Evolutionary conservation across 306 rosid species (phyloP).

Genomic region (Prunus mira): DNA sequence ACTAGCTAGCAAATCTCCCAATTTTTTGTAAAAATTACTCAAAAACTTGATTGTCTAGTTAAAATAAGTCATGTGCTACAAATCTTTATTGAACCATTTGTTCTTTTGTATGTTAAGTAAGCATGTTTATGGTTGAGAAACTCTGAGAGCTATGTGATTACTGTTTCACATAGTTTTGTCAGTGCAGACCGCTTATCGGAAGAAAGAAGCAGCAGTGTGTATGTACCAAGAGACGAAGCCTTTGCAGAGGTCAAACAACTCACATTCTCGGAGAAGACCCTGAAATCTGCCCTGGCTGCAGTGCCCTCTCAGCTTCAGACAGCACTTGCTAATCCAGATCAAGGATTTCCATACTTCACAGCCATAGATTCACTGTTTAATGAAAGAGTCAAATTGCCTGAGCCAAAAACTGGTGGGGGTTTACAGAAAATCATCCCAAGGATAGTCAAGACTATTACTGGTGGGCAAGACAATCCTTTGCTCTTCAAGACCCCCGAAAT

Average conservation of each 20-base stretch:
- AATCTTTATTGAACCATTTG: too few species aligned
- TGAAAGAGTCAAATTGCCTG: slow-evolving; percentile 25
- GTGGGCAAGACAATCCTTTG: slow-evolving; percentile 17
- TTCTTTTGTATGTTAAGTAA: too few species aligned
- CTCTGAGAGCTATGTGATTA: too few species aligned
- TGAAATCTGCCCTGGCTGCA: slow-evolving; percentile 22
- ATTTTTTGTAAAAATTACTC: too few species aligned
- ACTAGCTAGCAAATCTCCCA: too few species aligned
- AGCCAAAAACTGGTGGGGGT: slow-evolving; percentile 2
- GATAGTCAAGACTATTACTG: slow-evolving; percentile 26
- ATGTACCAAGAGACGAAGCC: slow-evolving; percentile 47
- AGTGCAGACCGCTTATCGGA: too few species aligned
- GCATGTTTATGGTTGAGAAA: too few species aligned
- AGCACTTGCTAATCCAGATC: slow-evolving; percentile 8
- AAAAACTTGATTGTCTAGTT: too few species aligned
- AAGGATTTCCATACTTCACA: slow-evolving; percentile 37
- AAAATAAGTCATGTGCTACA: background rate
- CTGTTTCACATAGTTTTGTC: too few species aligned
- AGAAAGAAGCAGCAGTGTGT: background rate
- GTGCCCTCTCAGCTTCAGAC: slow-evolving; percentile 24
- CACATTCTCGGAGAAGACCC: slow-evolving; percentile 17
- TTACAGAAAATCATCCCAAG: slow-evolving; percentile 28
- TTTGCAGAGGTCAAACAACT: slow-evolving; percentile 34
- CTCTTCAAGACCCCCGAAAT: slow-evolving; percentile 39
- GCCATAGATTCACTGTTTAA: slow-evolving; percentile 39